Base-by-base conservation (phyloP, 192 early-diverging fungal genomes). In the Coemansia sp. region DNA sequence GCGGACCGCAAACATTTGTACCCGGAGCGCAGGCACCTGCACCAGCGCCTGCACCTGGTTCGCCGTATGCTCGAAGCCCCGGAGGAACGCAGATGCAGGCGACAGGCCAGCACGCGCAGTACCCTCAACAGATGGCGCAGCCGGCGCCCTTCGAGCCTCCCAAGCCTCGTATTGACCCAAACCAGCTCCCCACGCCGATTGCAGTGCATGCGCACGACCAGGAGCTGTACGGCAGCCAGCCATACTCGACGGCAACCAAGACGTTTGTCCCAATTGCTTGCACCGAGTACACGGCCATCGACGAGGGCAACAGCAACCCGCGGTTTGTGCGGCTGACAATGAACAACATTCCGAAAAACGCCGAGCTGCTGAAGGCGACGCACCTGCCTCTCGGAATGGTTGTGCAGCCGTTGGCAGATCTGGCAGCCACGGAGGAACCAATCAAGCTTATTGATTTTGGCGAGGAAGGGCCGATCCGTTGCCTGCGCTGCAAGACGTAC, bases 271-370 rank as follows among this genome's bases (percentile, higher is more conserved):
- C 96, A 14, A 72, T 96, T 33, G 84, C 89, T 9, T 83, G 85
- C 38, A 92, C 95, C 1, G 72, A 87, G 18, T 93, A 92, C 68
- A 81, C 73, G 34, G 87, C 86, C 0, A 74, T 93, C 27, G 96
- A 99, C 78, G 92, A 97, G 70, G 96, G 90, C n/a, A 93, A 90
- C 59, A 84, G 83, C 69, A 94, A 89, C 71, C 95, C 96, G 24
- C 80, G 93, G 30, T 95, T 94, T 71, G 86, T 95, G 59, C 86
- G 95, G 58, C 78, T 91, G 56, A 96, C 95, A 1, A 85, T 91
- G 23, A 91, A 91, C 73, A 88, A 91, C 48, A 72, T 99, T 22
- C 95, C 95, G 15, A 73, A 82, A 27, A 90, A 86, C 1, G 90
- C 90, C 25, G 91, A 96, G 34, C 71, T 98, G 17, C 66, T 88